Percentiles rank a stretch among this genome's conserved stretches.
These are phyloP conservation scores for Fusarium nematophilum DNA, from an alignment of 2,329 filamentous ascomycete species.

Conservation along the genomic window DNA sequence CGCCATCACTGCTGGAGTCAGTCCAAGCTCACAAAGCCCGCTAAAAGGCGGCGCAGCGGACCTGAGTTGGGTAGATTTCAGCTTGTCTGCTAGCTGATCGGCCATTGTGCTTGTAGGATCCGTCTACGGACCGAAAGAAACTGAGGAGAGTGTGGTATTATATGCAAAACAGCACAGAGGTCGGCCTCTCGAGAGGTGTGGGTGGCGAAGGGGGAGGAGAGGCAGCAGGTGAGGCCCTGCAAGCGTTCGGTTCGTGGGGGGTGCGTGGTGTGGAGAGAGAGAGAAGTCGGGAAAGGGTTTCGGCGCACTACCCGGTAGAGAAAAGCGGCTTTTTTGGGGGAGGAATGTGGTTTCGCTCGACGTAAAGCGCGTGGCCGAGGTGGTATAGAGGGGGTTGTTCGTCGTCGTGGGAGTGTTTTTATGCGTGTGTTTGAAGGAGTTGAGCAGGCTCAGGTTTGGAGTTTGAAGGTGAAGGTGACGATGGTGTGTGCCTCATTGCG, in stretches of 20 bases:
- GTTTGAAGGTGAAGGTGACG: constrained; percentile 44
- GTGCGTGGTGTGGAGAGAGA: constrained; percentile 16
- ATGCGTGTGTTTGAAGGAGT: constrained; percentile 30
- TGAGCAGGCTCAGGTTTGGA: constrained; percentile 43
- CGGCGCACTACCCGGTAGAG: constrained; percentile 31
- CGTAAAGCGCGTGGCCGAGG: constrained; percentile 28
- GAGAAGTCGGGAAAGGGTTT: constrained; percentile 17
- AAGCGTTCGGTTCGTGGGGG: constrained; percentile 20
- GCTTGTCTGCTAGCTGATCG: constrained; percentile 59
- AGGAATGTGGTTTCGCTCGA: constrained; percentile 23
- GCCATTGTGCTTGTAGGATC: constrained; percentile 53
- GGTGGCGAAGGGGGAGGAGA: constrained; percentile 9
- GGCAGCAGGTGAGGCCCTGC: constrained; percentile 39
- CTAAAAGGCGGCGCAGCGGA: constrained; percentile 44
- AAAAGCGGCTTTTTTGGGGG: constrained; percentile 20
- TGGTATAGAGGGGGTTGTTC: constrained; percentile 28
- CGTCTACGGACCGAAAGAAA: constrained; percentile 41
- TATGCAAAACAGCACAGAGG: constrained; percentile 40
- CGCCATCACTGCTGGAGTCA: constrained; percentile 60
- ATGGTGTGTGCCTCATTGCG: constrained; percentile 45
- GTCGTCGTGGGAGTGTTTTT: constrained; percentile 28
- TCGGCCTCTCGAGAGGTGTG: constrained; percentile 26
- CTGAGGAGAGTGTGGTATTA: constrained; percentile 30
- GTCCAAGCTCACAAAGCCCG: constrained; percentile 43
- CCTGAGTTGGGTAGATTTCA: constrained; percentile 56